Base-by-base conservation (phyloP, 139 green algal genomes). In the Tetradesmus obliquus region DNA sequence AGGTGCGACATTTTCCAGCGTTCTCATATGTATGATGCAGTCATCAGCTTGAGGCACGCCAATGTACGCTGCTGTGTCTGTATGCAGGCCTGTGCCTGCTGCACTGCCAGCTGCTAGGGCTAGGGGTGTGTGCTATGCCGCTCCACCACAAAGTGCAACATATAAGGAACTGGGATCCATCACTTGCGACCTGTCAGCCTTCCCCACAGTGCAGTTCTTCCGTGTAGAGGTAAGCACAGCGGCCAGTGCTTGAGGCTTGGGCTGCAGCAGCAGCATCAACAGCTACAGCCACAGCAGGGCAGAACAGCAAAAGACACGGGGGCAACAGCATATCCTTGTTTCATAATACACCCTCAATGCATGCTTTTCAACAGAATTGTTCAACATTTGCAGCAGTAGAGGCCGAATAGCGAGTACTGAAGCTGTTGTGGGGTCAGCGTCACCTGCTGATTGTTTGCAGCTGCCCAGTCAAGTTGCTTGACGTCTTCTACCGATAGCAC, bases 131-230 rank as follows among this genome's bases (percentile, higher is more conserved):
- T 76, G 66, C 81, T 60, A 86, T 58, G 84, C 58, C 8, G 22
- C 80, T 20, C 32, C 57, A 51, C 57, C 32, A 4, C 24, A 84
- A 7, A 84, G 60, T n/a, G 91, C 91, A 7, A 74, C 93, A 4
- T 96, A 95, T 79, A 92, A 92, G 79, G 24, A 94, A 32, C 91
- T 97, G 32, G 95, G 96, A 60, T 62, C 88, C 57, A 95, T 98
- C 45, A 82, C 83, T 0, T 92, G 93, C 55, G 93, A 97, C 86
- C 93, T 99, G 2, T 91, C 58, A 17, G 93, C 93, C 20, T 98
- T 97, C 88, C 97, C 97, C 0, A 80, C 71, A 17, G 93, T 91
- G 81, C 88, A 96, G 17, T 99, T 98, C 91, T 99, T 98, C 88
- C 79, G 94, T 2, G 94, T 98, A 3, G 96, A 98, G 96, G 95